These are phyloP conservation scores for Pterocarpus macrocarpus DNA, from an alignment of 306 rosid species.

Conservation along the genomic window DNA sequence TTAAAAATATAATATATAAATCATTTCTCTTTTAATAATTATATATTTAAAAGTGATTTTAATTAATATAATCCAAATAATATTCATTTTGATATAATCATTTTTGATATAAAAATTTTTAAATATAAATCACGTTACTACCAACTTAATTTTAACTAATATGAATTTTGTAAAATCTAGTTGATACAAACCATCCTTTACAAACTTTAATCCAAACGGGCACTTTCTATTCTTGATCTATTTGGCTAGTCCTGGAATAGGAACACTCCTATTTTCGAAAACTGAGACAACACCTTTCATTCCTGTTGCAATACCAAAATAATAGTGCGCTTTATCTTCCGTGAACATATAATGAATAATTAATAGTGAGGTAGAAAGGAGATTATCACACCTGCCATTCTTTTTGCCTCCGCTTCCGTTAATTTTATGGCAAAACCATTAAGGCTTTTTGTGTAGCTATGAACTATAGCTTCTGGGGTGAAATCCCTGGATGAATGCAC, in stretches of 20 bases:
- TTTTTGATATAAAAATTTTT: no score
- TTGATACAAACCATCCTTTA: no score
- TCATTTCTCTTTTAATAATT: no score
- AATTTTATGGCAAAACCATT: constrained; percentile 52
- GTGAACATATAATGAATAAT: neutral
- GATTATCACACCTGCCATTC: constrained; percentile 34
- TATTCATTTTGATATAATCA: no score
- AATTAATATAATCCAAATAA: no score
- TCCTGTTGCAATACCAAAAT: constrained; percentile 33
- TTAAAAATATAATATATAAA: no score
- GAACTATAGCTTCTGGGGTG: constrained; percentile 39
- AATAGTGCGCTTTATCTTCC: neutral
- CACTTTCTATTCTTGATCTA: constrained; percentile 33
- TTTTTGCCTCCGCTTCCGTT: constrained; percentile 48
- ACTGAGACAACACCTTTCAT: constrained; percentile 54
- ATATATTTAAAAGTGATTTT: no score
- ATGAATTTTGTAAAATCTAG: no score
- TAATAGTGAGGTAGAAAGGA: neutral
- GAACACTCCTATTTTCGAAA: constrained; percentile 59
- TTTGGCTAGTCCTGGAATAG: neutral
- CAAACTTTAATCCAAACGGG: constrained; percentile 38
- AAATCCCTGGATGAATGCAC: constrained; percentile 10
- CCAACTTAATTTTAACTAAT: no score
- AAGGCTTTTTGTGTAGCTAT: constrained; percentile 54
- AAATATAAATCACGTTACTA: no score